Conservation (phyloP, 495 filamentous ascomycete genomes). For the Daldinia childiae region DNA sequence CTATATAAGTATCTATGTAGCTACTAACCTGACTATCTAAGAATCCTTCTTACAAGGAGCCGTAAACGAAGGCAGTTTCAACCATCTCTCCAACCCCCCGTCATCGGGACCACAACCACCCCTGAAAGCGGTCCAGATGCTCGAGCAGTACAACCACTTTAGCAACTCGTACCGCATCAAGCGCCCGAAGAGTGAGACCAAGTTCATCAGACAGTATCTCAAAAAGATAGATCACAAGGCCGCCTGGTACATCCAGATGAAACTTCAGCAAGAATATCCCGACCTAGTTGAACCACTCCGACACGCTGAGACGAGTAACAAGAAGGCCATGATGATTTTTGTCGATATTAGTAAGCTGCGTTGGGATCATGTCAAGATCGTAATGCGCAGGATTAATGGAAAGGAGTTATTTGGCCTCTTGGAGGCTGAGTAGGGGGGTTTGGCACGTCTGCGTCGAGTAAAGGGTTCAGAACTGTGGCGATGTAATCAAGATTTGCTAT, state of each 20-base stretch:
- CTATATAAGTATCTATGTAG: neutral
- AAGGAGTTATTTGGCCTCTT: slow-evolving; percentile 30
- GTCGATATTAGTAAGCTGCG: slow-evolving; percentile 14
- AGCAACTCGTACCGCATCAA: slow-evolving; percentile 35
- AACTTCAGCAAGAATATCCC: slow-evolving; percentile 27
- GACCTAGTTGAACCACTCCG: slow-evolving; percentile 12
- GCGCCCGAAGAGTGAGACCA: slow-evolving; percentile 32
- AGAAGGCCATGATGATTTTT: slow-evolving; percentile 18
- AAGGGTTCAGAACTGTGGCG: neutral
- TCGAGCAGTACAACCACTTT: slow-evolving; percentile 40
- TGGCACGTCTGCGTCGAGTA: neutral
- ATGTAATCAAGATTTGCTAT: neutral
- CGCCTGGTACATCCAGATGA: slow-evolving; percentile 27
- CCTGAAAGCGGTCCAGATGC: slow-evolving; percentile 22
- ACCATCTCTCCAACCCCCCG: neutral
- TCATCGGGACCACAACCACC: slow-evolving; percentile 19
- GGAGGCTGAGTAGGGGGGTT: slow-evolving; percentile 9
- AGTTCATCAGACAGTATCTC: slow-evolving; percentile 32
- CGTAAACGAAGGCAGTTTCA: neutral
- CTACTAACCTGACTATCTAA: slow-evolving; percentile 2
- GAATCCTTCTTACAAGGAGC: neutral
- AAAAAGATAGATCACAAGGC: slow-evolving; percentile 27
- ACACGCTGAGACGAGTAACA: slow-evolving; percentile 15
- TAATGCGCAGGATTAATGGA: slow-evolving; percentile 23
- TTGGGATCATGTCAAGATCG: slow-evolving; percentile 34